Evolutionary conservation across 768 basidiomycete species (phyloP).

Genomic region (Rhodotorula taiwanensis): DNA sequence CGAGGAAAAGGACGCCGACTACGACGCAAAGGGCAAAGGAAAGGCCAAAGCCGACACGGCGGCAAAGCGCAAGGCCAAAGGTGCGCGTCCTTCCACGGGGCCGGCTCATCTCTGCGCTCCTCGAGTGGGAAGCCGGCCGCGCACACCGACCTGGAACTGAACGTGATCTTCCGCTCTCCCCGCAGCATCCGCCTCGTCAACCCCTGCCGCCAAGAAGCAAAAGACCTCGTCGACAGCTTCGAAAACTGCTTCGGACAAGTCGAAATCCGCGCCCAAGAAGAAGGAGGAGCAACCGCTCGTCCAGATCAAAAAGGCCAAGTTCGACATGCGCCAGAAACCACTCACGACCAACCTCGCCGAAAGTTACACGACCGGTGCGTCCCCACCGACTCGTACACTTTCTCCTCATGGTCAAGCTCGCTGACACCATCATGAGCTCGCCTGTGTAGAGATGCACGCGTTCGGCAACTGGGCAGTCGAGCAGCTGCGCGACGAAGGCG

Average conservation of each 20-base stretch:
- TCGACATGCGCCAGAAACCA: slow-evolving; percentile 35
- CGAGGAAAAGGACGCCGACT: background rate
- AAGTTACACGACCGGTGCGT: slow-evolving; percentile 70
- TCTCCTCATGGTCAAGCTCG: no score
- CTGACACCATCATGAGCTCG: no score
- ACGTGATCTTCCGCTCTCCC: background rate
- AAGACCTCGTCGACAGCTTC: slow-evolving; percentile 6
- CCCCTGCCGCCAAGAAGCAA: background rate
- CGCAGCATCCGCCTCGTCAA: background rate
- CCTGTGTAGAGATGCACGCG: slow-evolving; percentile 38
- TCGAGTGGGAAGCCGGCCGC: no score
- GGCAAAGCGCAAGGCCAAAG: slow-evolving; percentile 3
- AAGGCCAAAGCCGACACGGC: background rate
- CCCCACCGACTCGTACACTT: no score
- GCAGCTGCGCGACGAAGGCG: slow-evolving; percentile 45
- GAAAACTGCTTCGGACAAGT: no score
- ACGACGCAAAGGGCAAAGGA: background rate
- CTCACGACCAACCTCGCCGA: slow-evolving; percentile 43
- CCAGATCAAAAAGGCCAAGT: slow-evolving; percentile 10
- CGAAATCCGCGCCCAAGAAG: background rate
- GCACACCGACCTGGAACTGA: no score
- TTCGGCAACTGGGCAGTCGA: slow-evolving; percentile 50
- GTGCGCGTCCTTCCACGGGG: no score
- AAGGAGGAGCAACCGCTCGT: background rate
- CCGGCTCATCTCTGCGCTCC: no score